Conservation (phyloP, 2,329 filamentous ascomycete species). For the Lasiodiplodia citricola region DNA sequence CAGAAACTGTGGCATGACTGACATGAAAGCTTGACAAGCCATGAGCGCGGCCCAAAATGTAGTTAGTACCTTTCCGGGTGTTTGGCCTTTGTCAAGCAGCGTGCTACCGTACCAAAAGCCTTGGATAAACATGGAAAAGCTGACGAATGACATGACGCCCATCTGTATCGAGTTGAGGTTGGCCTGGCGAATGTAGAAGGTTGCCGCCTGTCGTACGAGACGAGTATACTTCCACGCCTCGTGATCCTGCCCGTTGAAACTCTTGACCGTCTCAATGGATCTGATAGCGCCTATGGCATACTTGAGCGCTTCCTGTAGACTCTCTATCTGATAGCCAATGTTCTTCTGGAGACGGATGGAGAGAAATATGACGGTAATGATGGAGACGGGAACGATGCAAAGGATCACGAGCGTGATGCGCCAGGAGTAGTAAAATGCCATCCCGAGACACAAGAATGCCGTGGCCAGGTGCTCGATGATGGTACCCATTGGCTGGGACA, state of each 20-base stretch:
- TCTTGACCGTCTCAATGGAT: constrained; percentile 85
- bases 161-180: constrained; percentile 73
- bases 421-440: constrained; percentile 84
- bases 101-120: constrained; percentile 88
- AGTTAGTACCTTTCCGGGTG: constrained; percentile 73
- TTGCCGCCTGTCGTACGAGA: constrained; percentile 63
- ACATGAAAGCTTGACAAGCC: constrained; percentile 75
- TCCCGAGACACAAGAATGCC: constrained; percentile 66
- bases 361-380: constrained; percentile 63
- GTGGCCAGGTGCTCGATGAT: constrained; percentile 69
- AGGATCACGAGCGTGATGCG: constrained; percentile 81
- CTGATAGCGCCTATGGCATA: constrained; percentile 70
- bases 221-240: constrained; percentile 70
- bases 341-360: constrained; percentile 67
- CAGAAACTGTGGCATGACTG: constrained; percentile 76
- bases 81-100: constrained; percentile 66
- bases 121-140: constrained; percentile 79
- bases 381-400: constrained; percentile 72
- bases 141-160: constrained; percentile 74
- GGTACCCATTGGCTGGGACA: constrained; percentile 79
- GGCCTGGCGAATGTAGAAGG: constrained; percentile 71
- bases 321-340: constrained; percentile 70
- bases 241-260: constrained; percentile 74
- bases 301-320: constrained; percentile 74
- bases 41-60: constrained; percentile 84